A percentile compares a stretch with the other conserved stretches of the same genome.
Conservation (phyloP, 2,329 filamentous ascomycete genomes). For the Helicocarpus griseus region DNA sequence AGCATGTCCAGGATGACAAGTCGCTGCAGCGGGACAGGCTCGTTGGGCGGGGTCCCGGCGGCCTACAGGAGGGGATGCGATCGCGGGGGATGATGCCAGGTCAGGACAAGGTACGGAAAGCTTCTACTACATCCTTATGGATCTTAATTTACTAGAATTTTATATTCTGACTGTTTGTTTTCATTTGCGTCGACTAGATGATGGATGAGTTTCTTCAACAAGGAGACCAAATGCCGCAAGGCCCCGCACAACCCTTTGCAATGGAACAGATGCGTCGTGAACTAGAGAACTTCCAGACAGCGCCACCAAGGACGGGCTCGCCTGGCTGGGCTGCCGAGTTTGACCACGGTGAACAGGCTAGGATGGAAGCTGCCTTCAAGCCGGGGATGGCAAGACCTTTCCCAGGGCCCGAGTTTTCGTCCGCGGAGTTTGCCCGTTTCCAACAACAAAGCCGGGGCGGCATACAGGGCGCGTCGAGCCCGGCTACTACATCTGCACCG, state of each 20-base stretch:
- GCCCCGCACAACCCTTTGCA: slow-evolving; percentile 48
- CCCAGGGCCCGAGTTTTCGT: slow-evolving; percentile 52
- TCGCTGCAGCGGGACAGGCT: slow-evolving; percentile 85
- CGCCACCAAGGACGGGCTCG: slow-evolving; percentile 43
- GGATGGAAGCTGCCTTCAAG: slow-evolving; percentile 62
- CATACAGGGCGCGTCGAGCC: slow-evolving; percentile 52
- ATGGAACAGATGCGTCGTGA: slow-evolving; percentile 59
- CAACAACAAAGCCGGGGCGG: slow-evolving; percentile 59
- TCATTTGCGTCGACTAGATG: slow-evolving; percentile 49
- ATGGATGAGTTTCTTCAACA: slow-evolving; percentile 90
- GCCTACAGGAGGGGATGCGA: slow-evolving; percentile 66
- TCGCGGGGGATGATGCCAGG: slow-evolving; percentile 58
- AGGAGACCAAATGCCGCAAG: slow-evolving; percentile 50
- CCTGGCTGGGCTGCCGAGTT: slow-evolving; percentile 57
- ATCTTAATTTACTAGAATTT: not conserved
- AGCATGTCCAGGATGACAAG: slow-evolving; percentile 94
- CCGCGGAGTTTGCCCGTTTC: slow-evolving; percentile 82
- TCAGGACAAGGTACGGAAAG: slow-evolving; percentile 56
- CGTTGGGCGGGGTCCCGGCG: slow-evolving; percentile 62
- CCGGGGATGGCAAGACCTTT: slow-evolving; percentile 33
- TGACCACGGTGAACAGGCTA: slow-evolving; percentile 51
- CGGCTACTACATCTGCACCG: slow-evolving; percentile 44
- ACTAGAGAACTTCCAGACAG: slow-evolving; percentile 44
- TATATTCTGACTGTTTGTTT: slow-evolving; percentile 1
- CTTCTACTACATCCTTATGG: not conserved